Conservation (phyloP, 179 eudicot genomes). For the Patellifolia procumbens region DNA sequence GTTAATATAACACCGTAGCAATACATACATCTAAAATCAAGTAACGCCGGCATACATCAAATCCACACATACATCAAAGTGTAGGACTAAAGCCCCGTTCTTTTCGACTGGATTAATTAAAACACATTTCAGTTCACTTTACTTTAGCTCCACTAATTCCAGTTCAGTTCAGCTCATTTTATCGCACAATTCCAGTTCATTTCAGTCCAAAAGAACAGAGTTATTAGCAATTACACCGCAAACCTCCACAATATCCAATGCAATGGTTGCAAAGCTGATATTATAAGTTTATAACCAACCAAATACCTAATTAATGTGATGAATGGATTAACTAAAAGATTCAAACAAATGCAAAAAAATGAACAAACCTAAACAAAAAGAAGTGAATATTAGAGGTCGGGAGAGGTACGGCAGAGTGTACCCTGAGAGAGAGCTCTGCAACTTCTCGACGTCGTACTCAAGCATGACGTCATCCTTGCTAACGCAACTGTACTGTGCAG, state of each 20-base stretch:
- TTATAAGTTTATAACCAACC: not conserved
- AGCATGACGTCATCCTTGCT: conserved; percentile 88
- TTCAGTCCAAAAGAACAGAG: no score
- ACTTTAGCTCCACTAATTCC: no score
- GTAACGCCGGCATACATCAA: not conserved
- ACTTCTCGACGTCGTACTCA: conserved; percentile 67
- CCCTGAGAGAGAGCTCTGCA: conserved; percentile 90
- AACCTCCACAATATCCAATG: not conserved
- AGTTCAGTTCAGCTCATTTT: no score
- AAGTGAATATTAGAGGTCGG: conserved; percentile 54
- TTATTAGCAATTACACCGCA: not conserved
- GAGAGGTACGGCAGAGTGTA: conserved; percentile 95
- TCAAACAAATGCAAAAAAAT: conserved; percentile 32
- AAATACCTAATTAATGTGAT: no score
- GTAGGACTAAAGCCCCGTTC: no score
- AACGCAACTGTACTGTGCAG: conserved; percentile 75
- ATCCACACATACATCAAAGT: not conserved
- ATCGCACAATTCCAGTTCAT: no score
- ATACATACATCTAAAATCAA: no score
- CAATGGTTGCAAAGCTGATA: not conserved
- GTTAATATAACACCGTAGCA: no score
- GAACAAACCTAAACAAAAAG: conserved; percentile 27
- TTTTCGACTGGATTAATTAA: no score
- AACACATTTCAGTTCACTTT: no score
- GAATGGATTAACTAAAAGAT: conserved; percentile 31